Evolutionary conservation across 257 asterid species (phyloP), one percentile per base, ranked within the genome.

Genomic region (Scutellaria barbata): DNA sequence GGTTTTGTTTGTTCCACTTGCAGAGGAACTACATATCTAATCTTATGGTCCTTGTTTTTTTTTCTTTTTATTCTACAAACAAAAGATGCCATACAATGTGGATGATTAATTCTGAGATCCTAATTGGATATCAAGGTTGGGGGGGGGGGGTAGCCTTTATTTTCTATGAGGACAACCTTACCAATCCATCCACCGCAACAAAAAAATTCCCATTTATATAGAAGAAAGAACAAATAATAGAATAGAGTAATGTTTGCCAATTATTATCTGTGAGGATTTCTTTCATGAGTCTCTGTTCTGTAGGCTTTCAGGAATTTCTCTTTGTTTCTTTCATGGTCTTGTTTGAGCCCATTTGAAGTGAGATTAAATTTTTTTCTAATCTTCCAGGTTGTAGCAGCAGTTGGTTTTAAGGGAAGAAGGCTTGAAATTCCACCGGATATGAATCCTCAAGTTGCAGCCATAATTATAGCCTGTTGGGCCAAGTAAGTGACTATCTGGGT

Each of bases 311-410:
- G 33, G 55, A 52, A 65, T 61, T 13, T 54, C 17, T 2, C 67
- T 14, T 51, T 66, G 37, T 41, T 69, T 63, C 59, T 76, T 46
- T 68, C 65, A 3, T 47, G 10, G 47, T 58, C 13, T 54, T 74
- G 12, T 72, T 57, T 10, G 10, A 69, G 65, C 47, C 52, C 40
- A 14, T 46, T n/a, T 52, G 8, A 54, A n/a, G 71, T 57, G 45
- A 73, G 8, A 66, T 41, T 74, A 47, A 9, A 65, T 66, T 37
- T 61, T 42, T 61, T 58, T 55, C 47, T 79, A 45, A 57, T 61
- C 53, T 53, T 79, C 54, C 68, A 92, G 98, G 98, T 92, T 76
- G 92, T 90, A 62, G 96, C 93, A 66, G 98, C 98, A 50, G 98
- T 92, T 70, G 98, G 90, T 51, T 92, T 90, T 43, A 78, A 87